Evolutionary conservation across 148 eudicot species (phyloP).

Genomic region (Amaranthus hypochondriacus): DNA sequence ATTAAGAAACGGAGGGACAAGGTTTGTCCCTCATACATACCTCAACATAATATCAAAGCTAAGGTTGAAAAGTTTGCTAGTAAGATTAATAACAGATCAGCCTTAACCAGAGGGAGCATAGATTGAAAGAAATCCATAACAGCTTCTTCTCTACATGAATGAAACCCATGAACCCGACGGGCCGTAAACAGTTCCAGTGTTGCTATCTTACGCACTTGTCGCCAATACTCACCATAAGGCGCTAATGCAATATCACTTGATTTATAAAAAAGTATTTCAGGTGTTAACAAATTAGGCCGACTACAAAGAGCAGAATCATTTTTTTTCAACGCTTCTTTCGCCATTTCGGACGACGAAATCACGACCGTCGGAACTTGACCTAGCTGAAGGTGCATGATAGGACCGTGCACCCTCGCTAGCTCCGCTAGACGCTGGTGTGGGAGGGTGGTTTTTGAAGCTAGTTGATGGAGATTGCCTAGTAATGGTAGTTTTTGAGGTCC

Average conservation of each 20-base stretch:
- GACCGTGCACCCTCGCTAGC: conserved; percentile 15
- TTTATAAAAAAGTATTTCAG: conserved; percentile 9
- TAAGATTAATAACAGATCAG: conserved; percentile 2
- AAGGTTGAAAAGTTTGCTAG: background rate
- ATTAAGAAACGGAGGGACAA: too few relatives aligned
- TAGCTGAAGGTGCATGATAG: conserved; percentile 20
- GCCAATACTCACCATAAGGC: conserved; percentile 18
- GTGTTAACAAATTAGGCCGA: conserved; percentile 7
- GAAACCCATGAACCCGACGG: background rate
- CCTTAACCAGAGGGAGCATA: background rate
- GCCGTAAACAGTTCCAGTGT: conserved; percentile 13
- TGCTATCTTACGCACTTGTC: conserved; percentile 15
- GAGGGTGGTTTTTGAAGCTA: conserved; percentile 13
- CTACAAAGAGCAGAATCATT: conserved; percentile 18
- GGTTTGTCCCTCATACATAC: background rate
- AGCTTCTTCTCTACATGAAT: background rate
- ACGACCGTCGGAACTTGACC: conserved; percentile 18
- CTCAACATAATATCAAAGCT: conserved; percentile 6
- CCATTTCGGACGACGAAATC: conserved; percentile 18
- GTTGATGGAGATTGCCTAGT: conserved; percentile 27
- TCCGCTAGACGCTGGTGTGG: conserved; percentile 23
- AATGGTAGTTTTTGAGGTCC: conserved; percentile 21
- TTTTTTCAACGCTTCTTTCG: conserved; percentile 15
- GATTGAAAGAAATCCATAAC: background rate
- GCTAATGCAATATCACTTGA: background rate